Percentiles rank a stretch among this genome's conserved stretches.
Evolutionary conservation across 2,329 filamentous ascomycete species (phyloP).

Genomic region (Pezicula radicicola): DNA sequence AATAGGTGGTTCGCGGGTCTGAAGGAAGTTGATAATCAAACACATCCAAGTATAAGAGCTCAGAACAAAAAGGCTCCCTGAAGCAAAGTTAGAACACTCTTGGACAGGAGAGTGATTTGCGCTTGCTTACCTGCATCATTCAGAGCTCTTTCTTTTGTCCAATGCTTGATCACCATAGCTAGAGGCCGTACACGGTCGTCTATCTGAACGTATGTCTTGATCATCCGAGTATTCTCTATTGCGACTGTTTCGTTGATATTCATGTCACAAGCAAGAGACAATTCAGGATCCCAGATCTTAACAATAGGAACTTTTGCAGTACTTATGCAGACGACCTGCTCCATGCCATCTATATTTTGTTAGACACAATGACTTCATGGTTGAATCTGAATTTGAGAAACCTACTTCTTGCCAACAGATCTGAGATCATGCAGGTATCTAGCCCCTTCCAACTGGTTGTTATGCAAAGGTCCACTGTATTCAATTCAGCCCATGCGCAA

Average conservation of each 20-base stretch:
- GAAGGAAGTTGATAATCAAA: constrained; percentile 93
- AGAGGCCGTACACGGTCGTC: constrained; percentile 87
- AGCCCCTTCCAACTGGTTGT: constrained; percentile 85
- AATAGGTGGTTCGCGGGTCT: constrained; percentile 79
- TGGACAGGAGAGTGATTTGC: not conserved
- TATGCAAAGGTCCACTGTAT: constrained; percentile 91
- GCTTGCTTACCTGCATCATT: constrained; percentile 87
- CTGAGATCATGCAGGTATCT: constrained; percentile 85
- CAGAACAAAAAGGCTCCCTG: constrained; percentile 87
- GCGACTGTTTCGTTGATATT: constrained; percentile 98
- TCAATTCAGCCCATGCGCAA: constrained; percentile 5
- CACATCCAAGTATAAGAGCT: constrained; percentile 99
- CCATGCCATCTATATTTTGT: constrained; percentile 76
- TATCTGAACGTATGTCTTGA: constrained; percentile 92
- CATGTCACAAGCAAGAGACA: constrained; percentile 90
- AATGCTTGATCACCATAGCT: constrained; percentile 97
- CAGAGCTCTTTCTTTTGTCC: constrained; percentile 87
- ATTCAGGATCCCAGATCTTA: constrained; percentile 96
- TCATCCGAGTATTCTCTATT: constrained; percentile 95
- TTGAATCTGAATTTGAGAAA: constrained; percentile 15
- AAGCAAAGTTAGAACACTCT: constrained; percentile 13
- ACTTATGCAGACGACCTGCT: constrained; percentile 91
- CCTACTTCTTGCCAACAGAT: constrained; percentile 81
- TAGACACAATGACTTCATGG: constrained; percentile 23
- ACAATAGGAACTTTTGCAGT: constrained; percentile 97